Percentiles rank a stretch among this genome's conserved stretches.
Evolutionary conservation across 768 basidiomycete genomes (phyloP).

Genomic region (Boletellus ananas): DNA sequence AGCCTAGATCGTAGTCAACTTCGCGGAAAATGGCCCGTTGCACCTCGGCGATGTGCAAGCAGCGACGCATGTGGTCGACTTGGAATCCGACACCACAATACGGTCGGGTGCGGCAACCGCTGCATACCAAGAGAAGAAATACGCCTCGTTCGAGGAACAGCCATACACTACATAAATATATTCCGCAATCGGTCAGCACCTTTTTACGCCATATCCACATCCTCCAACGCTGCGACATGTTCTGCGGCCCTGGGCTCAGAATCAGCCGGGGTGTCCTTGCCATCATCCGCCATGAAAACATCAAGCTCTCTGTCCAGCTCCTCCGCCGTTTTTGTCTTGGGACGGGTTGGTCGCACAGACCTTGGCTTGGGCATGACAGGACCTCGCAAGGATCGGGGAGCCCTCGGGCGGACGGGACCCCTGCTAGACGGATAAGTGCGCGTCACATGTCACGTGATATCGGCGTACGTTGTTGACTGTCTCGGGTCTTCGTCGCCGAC

Average conservation of each 20-base stretch:
- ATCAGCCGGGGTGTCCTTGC: slow-evolving; percentile 19
- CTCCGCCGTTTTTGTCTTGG: slow-evolving; percentile 69
- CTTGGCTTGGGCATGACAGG: slow-evolving; percentile 11
- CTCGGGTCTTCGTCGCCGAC: slow-evolving; percentile 40
- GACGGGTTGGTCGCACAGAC: slow-evolving; percentile 27
- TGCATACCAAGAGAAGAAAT: no score
- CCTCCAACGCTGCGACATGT: slow-evolving; percentile 27
- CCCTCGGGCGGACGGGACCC: slow-evolving; percentile 46
- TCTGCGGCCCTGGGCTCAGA: slow-evolving; percentile 15
- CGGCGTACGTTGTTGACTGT: slow-evolving; percentile 8
- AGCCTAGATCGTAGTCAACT: neutral
- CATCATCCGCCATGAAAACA: slow-evolving; percentile 70
- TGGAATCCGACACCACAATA: no score
- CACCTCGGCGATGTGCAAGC: slow-evolving; percentile 26
- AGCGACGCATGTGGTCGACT: slow-evolving; percentile 17
- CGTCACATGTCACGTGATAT: neutral
- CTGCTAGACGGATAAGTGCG: slow-evolving; percentile 10
- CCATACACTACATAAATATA: slow-evolving; percentile 22
- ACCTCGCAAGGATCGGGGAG: slow-evolving; percentile 20
- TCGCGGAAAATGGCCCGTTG: slow-evolving; percentile 22
- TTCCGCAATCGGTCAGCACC: neutral
- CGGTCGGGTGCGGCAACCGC: no score
- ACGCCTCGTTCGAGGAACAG: neutral
- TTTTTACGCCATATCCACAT: slow-evolving; percentile 52
- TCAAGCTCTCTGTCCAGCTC: slow-evolving; percentile 89